Evolutionary conservation across 192 early-diverging fungal species (phyloP).

Genomic region (Podochytrium sp.): DNA sequence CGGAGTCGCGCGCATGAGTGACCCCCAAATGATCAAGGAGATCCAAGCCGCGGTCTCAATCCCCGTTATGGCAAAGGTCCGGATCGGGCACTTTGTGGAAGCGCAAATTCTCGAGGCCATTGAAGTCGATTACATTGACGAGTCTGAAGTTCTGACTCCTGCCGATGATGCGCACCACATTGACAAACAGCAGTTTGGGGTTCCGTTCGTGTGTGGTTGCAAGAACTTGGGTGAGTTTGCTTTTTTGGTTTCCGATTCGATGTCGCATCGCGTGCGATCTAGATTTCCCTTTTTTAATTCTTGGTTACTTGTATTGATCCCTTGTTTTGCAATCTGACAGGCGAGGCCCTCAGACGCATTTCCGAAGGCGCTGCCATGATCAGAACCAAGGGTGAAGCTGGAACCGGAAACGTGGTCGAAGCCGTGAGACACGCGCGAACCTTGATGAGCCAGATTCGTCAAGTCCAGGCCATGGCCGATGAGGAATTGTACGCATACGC

Average conservation of each 20-base stretch:
- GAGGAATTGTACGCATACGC: conserved; percentile 94
- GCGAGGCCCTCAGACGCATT: conserved; percentile 95
- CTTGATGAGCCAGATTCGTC: conserved; percentile 83
- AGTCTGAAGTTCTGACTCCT: conserved; percentile 93
- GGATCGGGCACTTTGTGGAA: conserved; percentile 99
- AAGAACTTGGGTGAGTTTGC: conserved; percentile 72
- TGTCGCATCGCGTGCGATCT: not conserved
- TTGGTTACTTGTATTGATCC: not conserved
- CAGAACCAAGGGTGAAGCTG: conserved; percentile 97
- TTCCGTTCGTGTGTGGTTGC: conserved; percentile 96
- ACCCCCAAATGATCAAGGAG: conserved; percentile 96
- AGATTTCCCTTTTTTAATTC: not conserved
- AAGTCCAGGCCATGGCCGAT: conserved; percentile 80
- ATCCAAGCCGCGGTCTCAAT: conserved; percentile 95
- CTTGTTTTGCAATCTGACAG: no score
- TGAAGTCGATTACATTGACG: conserved; percentile 96
- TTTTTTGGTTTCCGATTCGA: not conserved
- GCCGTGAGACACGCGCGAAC: conserved; percentile 96
- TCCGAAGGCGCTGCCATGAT: conserved; percentile 98
- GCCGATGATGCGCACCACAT: conserved; percentile 98
- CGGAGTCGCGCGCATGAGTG: conserved; percentile 97
- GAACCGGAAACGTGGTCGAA: conserved; percentile 97
- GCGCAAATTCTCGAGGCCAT: conserved; percentile 93
- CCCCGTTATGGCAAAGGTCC: conserved; percentile 98
- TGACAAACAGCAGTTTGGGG: conserved; percentile 88